These are phyloP conservation scores for Naganishia sp. DNA, from an alignment of 1,284 basidiomycete species.

Conservation along the genomic window DNA sequence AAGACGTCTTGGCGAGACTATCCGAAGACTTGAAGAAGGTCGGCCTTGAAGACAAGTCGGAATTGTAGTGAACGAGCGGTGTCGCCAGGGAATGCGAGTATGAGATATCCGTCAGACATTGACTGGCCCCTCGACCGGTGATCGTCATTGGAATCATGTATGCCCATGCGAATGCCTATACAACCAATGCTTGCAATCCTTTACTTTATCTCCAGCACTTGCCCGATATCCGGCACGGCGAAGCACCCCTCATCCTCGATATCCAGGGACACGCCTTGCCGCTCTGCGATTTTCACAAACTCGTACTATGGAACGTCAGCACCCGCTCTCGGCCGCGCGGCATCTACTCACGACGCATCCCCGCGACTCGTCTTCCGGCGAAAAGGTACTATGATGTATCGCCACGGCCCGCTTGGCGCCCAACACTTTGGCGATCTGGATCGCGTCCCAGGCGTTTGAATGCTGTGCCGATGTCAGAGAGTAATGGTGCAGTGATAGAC, in stretches of 20 bases:
- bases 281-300: conserved; percentile 46
- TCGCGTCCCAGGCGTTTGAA: conserved; percentile 50
- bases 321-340: not conserved
- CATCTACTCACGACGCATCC: conserved; percentile 36
- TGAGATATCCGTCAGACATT: no score
- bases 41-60: conserved; percentile 18
- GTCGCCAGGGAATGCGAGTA: no score
- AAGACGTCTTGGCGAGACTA: conserved; percentile 26
- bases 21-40: conserved; percentile 28
- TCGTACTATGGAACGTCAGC: conserved; percentile 41
- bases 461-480: conserved; percentile 52
- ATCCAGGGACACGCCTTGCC: conserved; percentile 37
- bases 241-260: conserved; percentile 48
- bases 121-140: no score
- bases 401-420: conserved; percentile 44
- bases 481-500: conserved; percentile 52
- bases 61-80: not conserved
- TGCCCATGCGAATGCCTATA: not conserved
- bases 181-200: not conserved
- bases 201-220: conserved; percentile 40
- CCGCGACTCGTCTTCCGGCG: conserved; percentile 49
- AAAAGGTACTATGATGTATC: conserved; percentile 55
- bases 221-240: conserved; percentile 49
- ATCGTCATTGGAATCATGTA: no score
- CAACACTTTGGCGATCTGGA: conserved; percentile 48